A percentile compares a stretch with the other conserved stretches of the same genome.
Conservation (phyloP, 116 monocot species). For the Iris pallida region DNA sequence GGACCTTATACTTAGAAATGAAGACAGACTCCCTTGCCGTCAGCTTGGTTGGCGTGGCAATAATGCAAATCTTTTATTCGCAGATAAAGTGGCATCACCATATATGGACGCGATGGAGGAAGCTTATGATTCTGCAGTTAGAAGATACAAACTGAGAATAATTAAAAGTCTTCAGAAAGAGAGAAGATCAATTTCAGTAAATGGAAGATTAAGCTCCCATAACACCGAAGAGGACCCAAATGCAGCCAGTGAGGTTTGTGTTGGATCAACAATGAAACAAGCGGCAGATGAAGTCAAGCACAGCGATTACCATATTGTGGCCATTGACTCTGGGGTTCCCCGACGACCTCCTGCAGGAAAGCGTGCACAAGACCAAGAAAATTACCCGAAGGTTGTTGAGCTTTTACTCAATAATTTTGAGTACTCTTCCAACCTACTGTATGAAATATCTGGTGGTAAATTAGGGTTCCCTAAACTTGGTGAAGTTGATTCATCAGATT, state of each 20-base stretch:
- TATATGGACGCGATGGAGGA: constrained; percentile 33
- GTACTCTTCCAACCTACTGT: constrained; percentile 54
- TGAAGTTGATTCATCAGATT: constrained; percentile 18
- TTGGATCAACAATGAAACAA: constrained; percentile 3
- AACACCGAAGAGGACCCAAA: constrained; percentile 14
- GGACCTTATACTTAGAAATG: constrained; percentile 86
- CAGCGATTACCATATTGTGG: constrained; percentile 51
- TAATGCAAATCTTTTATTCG: constrained; percentile 55
- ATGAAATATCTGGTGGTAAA: constrained; percentile 72
- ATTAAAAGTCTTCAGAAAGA: constrained; percentile 38
- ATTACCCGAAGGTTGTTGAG: constrained; percentile 81
- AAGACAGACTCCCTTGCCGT: constrained; percentile 81
- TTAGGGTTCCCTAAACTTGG: constrained; percentile 43
- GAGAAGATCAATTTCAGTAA: constrained; percentile 59
- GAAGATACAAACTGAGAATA: constrained; percentile 33
- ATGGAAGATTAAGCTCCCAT: constrained; percentile 33
- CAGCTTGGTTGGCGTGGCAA: constrained; percentile 91
- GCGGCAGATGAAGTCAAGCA: constrained; percentile 9
- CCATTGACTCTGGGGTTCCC: constrained; percentile 86
- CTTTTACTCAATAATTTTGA: constrained; percentile 59
- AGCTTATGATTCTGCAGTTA: constrained; percentile 27
- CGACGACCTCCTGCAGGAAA: constrained; percentile 84
- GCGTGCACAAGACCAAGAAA: constrained; percentile 64
- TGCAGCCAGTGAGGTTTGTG: constrained; percentile 4
- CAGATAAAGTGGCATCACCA: constrained; percentile 27